Evolutionary conservation across 2,329 filamentous ascomycete species (phyloP).

Genomic region (Emmonsia crescens): DNA sequence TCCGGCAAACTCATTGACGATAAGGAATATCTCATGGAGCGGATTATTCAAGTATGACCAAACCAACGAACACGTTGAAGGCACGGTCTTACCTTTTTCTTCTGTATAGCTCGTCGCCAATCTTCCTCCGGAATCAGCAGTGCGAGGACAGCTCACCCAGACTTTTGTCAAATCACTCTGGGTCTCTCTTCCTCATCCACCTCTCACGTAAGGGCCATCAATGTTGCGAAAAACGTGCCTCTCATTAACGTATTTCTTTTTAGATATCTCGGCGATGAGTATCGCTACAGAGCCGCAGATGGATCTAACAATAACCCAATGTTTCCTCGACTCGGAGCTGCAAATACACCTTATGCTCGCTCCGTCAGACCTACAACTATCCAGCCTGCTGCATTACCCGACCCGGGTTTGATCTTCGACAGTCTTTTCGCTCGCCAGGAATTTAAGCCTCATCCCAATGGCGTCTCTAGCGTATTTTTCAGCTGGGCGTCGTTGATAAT

Average conservation of each 20-base stretch:
- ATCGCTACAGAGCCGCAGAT: conserved; percentile 23
- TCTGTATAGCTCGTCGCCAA: conserved; percentile 48
- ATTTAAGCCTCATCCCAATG: conserved; percentile 31
- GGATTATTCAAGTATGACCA: conserved; percentile 46
- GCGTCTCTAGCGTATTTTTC: conserved; percentile 38
- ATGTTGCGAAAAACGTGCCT: conserved; percentile 16
- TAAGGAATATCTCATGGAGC: conserved; percentile 67
- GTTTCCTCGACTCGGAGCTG: conserved; percentile 18
- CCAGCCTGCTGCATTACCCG: conserved; percentile 16
- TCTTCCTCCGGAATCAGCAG: conserved; percentile 51
- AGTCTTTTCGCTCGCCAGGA: conserved; percentile 39
- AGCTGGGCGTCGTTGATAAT: conserved; percentile 44
- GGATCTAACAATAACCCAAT: conserved; percentile 19
- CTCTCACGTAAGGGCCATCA: conserved; percentile 45
- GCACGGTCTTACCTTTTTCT: background rate
- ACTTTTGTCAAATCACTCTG: conserved; percentile 59
- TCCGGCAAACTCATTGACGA: conserved; percentile 59
- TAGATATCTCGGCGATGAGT: conserved; percentile 23
- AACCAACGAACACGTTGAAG: background rate
- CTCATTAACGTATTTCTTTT: conserved; percentile 19
- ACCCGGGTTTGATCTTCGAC: conserved; percentile 21
- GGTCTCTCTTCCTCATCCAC: conserved; percentile 62
- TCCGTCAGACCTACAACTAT: conserved; percentile 13
- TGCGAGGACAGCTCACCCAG: conserved; percentile 54
- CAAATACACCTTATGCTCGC: conserved; percentile 20